These are phyloP conservation scores for Pichia cephalocereana DNA, from an alignment of 805 yeast genomes.

Conservation along the genomic window DNA sequence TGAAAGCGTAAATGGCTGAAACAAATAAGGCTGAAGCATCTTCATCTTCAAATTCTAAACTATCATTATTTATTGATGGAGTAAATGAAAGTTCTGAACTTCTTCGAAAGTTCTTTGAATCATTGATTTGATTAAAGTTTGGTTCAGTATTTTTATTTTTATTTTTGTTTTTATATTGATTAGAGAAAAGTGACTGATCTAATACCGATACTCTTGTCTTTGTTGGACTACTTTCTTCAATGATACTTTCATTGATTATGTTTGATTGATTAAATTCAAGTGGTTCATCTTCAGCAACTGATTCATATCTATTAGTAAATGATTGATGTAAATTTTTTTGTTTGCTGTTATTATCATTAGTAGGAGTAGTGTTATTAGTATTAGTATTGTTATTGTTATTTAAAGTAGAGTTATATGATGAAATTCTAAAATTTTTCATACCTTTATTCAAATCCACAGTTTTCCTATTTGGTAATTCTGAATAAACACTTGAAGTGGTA, in stretches of 20 bases:
- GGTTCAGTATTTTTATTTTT: neutral
- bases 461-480: slow-evolving; percentile 1
- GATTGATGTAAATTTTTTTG: neutral
- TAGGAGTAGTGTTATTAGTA: neutral
- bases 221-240: neutral
- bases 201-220: slow-evolving; percentile 19
- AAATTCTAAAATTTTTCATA: slow-evolving; percentile 5
- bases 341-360: neutral
- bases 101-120: neutral
- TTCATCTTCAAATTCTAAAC: slow-evolving; percentile 12
- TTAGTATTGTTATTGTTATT: slow-evolving; percentile 1
- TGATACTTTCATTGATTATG: slow-evolving; percentile 1
- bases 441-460: neutral
- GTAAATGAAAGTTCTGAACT: neutral
- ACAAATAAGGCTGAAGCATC: slow-evolving; percentile 30
- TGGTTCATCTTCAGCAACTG: slow-evolving; percentile 4
- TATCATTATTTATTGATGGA: neutral
- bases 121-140: too few species aligned
- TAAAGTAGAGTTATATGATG: slow-evolving; percentile 1
- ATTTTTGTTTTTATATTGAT: neutral
- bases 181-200: slow-evolving; percentile 20
- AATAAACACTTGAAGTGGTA: slow-evolving; percentile 2
- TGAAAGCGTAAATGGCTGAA: slow-evolving; percentile 27
- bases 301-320: neutral
- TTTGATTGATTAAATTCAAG: neutral